Evolutionary conservation across 768 basidiomycete species (phyloP).

Genomic region (Thelephora ganbajun): DNA sequence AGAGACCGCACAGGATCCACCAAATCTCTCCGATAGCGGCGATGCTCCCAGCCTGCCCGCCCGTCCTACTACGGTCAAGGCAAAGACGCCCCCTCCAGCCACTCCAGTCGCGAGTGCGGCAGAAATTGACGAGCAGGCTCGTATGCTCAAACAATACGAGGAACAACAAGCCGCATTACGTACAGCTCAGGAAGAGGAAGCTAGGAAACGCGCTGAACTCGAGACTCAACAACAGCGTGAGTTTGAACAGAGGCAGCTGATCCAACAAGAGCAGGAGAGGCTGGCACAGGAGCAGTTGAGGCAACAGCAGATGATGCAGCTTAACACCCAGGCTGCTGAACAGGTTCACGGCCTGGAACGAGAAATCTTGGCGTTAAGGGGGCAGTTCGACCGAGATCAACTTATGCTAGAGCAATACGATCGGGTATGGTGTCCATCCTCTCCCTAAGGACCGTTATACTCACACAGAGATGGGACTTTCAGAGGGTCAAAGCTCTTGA

Average conservation of each 20-base stretch:
- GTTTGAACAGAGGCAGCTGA: conserved; percentile 77
- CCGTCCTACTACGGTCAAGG: conserved; percentile 46
- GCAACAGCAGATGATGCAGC: conserved; percentile 72
- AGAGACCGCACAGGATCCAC: conserved; percentile 59
- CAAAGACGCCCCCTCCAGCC: conserved; percentile 53
- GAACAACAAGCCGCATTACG: conserved; percentile 85
- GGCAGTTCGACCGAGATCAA: conserved; percentile 96
- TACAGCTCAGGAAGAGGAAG: conserved; percentile 70
- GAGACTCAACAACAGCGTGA: conserved; percentile 74
- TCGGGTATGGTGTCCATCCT: conserved; percentile 37
- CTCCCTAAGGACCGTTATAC: conserved; percentile 1
- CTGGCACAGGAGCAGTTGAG: conserved; percentile 80
- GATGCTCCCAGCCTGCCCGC: conserved; percentile 80
- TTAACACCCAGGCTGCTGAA: conserved; percentile 61
- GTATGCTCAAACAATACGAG: conserved; percentile 93
- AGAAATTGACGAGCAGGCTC: conserved; percentile 79
- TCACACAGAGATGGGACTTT: conserved; percentile 4
- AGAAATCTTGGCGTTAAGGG: conserved; percentile 83
- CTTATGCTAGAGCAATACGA: conserved; percentile 97
- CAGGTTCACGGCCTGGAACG: conserved; percentile 77
- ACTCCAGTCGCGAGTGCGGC: conserved; percentile 57
- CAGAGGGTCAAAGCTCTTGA: conserved; percentile 95
- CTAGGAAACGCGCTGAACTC: conserved; percentile 60
- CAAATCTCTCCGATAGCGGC: conserved; percentile 79
- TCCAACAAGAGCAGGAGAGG: conserved; percentile 81